Evolutionary conservation across 108 stramenopile species (phyloP).

Genomic region (Nitzschia sp.): DNA sequence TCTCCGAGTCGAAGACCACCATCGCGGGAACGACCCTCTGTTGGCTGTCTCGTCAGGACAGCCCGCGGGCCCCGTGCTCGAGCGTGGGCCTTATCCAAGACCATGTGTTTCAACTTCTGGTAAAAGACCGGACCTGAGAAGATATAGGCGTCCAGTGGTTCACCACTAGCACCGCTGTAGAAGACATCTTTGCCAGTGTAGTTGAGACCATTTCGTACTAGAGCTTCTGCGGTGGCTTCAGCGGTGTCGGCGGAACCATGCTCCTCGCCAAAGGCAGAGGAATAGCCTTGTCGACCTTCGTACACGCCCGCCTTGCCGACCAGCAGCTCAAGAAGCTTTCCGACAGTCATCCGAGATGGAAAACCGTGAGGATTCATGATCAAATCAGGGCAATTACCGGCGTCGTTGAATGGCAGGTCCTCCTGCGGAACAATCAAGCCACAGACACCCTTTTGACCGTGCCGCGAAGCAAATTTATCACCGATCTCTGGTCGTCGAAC

Average conservation of each 20-base stretch:
- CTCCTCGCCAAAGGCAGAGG: constrained; percentile 98
- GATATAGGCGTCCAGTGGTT: constrained; percentile 93
- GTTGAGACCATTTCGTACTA: constrained; percentile 94
- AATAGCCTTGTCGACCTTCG: constrained; percentile 93
- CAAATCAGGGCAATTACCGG: constrained; percentile 95
- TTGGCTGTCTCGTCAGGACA: constrained; percentile 98
- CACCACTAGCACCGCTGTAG: constrained; percentile 94
- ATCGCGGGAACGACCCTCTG: constrained; percentile 97
- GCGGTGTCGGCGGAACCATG: constrained; percentile 92
- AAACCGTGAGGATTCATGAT: constrained; percentile 99
- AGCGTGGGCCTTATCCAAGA: constrained; percentile 99
- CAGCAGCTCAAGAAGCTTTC: constrained; percentile 96
- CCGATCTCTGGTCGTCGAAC: constrained; percentile 96
- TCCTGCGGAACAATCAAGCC: constrained; percentile 94
- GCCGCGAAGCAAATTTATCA: constrained; percentile 98
- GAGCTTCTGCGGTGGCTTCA: constrained; percentile 75
- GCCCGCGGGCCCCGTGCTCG: constrained; percentile 97
- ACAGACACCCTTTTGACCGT: constrained; percentile 99
- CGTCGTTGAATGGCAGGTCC: constrained; percentile 98
- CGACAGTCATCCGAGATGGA: constrained; percentile 99
- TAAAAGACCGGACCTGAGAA: constrained; percentile 99
- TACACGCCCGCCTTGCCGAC: constrained; percentile 95
- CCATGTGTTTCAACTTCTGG: constrained; percentile 99
- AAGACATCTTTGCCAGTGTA: constrained; percentile 97
- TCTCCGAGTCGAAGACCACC: constrained; percentile 99